Evolutionary conservation across 202 grass and related monocot species (phyloP).

Genomic region (Schoenoplectus tabernaemontani): DNA sequence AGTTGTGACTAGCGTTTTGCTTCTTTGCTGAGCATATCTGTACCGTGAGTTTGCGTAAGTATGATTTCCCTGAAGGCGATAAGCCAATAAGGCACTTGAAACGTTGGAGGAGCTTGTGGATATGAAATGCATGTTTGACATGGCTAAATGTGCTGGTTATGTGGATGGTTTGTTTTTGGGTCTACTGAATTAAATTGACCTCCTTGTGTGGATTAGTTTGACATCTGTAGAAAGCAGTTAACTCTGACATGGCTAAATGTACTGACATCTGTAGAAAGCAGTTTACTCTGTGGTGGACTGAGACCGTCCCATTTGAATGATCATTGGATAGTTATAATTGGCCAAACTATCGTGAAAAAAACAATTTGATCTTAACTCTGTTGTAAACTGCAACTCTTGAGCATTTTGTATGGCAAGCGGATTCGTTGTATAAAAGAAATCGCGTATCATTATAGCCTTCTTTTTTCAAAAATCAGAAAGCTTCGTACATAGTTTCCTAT

Average conservation of each 20-base stretch:
- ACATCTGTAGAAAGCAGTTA: too few species aligned
- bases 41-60: not conserved
- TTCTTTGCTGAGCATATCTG: not conserved
- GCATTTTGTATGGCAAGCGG: too few species aligned
- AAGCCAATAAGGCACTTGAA: not conserved
- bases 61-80: conserved; percentile 1
- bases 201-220: too few species aligned
- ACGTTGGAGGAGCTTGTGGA: not conserved
- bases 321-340: not conserved
- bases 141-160: not conserved
- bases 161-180: not conserved
- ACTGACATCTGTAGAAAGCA: not conserved
- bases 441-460: too few species aligned
- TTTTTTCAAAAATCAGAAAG: too few species aligned
- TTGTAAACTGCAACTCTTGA: not conserved
- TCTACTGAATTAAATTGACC: not conserved
- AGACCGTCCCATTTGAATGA: not conserved
- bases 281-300: not conserved
- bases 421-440: too few species aligned
- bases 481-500: too few species aligned
- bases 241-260: too few species aligned
- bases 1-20: not conserved
- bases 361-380: not conserved
- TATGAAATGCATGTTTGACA: not conserved
- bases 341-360: not conserved